phyloP scores from a whole-genome alignment of 192 early-diverging fungal species.

The Nowakowskiella sp. region DNA sequence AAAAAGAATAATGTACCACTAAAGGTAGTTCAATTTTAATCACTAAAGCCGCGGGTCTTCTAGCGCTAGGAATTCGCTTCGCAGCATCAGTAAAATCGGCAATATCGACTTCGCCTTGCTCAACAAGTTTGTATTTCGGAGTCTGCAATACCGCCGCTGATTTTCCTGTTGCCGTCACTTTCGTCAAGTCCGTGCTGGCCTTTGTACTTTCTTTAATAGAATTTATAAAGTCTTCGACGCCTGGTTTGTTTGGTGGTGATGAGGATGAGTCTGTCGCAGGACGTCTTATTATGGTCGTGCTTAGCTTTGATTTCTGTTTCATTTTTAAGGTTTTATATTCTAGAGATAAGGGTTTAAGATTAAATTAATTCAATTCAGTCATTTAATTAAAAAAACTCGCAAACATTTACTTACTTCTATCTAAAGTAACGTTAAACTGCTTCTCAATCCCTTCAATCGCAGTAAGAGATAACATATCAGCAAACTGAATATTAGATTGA shows the following conservation, averaged over 20 bases:
- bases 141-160: background rate
- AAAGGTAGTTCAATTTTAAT: slow-evolving; percentile 34
- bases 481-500: slow-evolving; percentile 21
- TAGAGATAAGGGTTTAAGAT: slow-evolving; percentile 12
- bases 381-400: too few species aligned
- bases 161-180: slow-evolving; percentile 3
- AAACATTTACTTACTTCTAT: slow-evolving; percentile 9
- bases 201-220: background rate
- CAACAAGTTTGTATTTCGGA: slow-evolving; percentile 4
- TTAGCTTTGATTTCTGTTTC: slow-evolving; percentile 34
- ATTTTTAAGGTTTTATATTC: slow-evolving; percentile 33
- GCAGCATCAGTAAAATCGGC: background rate
- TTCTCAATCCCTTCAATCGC: slow-evolving; percentile 45
- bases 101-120: slow-evolving; percentile 12
- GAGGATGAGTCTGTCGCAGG: too few species aligned
- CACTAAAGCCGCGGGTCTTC: slow-evolving; percentile 36
- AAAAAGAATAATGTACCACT: slow-evolving; percentile 18
- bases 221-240: background rate
- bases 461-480: slow-evolving; percentile 30
- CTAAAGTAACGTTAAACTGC: slow-evolving; percentile 32
- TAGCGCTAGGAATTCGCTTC: too few species aligned
- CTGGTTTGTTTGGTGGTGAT: slow-evolving; percentile 26
- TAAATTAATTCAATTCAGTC: too few species aligned
- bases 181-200: background rate
- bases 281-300: too few species aligned